Conservation (phyloP, 179 eudicot genomes). For the Amaranthus tricolor region DNA sequence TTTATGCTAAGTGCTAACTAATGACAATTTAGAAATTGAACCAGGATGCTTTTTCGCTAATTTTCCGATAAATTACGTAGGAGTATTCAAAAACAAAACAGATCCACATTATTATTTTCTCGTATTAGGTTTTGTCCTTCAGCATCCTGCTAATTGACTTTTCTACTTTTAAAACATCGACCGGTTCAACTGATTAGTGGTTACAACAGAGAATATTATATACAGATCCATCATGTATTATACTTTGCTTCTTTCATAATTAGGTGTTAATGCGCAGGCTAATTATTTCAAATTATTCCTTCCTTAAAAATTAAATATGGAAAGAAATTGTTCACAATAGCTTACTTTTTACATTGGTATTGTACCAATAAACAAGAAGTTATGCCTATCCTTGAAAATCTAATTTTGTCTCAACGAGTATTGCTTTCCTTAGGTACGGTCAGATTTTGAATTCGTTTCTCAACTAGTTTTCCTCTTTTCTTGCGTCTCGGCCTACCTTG, state of each 20-base stretch:
- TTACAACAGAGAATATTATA: conserved; percentile 2
- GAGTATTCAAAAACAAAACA: background rate
- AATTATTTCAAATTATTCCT: background rate
- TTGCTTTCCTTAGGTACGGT: too few relatives aligned
- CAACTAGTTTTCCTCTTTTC: too few relatives aligned
- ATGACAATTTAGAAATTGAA: background rate
- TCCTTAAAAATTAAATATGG: background rate
- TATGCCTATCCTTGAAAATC: too few relatives aligned
- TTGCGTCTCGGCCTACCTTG: too few relatives aligned
- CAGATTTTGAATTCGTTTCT: too few relatives aligned
- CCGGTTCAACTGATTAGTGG: background rate
- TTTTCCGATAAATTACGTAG: background rate
- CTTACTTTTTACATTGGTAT: too few relatives aligned
- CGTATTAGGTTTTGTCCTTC: background rate
- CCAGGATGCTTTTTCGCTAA: background rate
- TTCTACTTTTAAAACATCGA: background rate
- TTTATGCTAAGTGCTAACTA: conserved; percentile 7
- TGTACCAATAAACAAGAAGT: too few relatives aligned
- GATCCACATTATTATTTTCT: background rate
- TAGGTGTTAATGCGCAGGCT: background rate
- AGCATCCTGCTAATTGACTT: conserved; percentile 10
- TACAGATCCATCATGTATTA: conserved; percentile 1
- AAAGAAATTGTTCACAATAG: background rate
- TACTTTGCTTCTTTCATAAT: conserved; percentile 8
- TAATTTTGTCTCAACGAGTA: too few relatives aligned